Conservation (phyloP, 306 rosid species). For the Crataegus laevigata region DNA sequence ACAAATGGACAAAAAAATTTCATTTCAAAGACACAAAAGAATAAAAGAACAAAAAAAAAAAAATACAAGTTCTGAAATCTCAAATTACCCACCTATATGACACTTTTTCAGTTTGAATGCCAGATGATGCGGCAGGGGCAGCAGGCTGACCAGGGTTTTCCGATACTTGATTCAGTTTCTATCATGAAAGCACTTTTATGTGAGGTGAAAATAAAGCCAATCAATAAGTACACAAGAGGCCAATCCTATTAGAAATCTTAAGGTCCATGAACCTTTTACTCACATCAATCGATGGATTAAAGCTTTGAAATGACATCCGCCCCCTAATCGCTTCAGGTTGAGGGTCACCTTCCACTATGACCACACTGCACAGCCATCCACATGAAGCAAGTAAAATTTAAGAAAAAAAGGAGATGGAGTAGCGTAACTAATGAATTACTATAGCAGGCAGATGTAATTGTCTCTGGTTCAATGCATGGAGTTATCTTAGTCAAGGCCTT, state of each 20-base stretch:
- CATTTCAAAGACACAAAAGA: neutral
- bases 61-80: neutral
- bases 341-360: constrained; percentile 88
- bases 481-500: neutral
- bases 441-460: neutral
- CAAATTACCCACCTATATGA: constrained; percentile 43
- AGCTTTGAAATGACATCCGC: constrained; percentile 77
- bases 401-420: neutral
- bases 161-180: constrained; percentile 77
- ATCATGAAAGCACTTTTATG: constrained; percentile 28
- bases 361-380: constrained; percentile 41
- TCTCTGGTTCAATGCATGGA: neutral
- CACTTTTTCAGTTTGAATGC: constrained; percentile 34
- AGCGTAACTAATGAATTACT: constrained; percentile 2
- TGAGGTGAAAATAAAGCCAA: constrained; percentile 23
- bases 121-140: constrained; percentile 31
- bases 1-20: neutral
- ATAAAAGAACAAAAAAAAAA: neutral
- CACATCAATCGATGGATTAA: constrained; percentile 89
- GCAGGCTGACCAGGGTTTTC: constrained; percentile 36
- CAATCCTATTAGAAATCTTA: constrained; percentile 10
- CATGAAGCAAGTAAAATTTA: neutral
- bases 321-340: constrained; percentile 76
- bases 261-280: constrained; percentile 38
- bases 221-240: neutral